A percentile compares a stretch with the other conserved stretches of the same genome.
phyloP scores from a whole-genome alignment of 2,329 filamentous ascomycete genomes.

The Aspergillus ochraceus region DNA sequence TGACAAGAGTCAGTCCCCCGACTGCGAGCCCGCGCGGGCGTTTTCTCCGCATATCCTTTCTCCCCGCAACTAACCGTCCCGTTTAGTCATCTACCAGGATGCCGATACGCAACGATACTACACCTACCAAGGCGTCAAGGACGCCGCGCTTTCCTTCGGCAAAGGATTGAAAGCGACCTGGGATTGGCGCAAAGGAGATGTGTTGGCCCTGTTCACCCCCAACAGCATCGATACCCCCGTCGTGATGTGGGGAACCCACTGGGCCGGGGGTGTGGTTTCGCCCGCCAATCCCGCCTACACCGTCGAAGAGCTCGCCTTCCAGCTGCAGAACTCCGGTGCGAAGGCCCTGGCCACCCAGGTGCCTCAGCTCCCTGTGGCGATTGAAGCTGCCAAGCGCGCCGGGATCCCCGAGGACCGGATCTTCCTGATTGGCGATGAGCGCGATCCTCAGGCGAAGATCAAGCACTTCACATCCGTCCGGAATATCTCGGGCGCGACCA shows the following conservation, averaged over 20 bases:
- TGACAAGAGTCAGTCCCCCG: slow-evolving; percentile 62
- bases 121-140: slow-evolving; percentile 68
- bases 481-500: slow-evolving; percentile 60
- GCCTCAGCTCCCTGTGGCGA: slow-evolving; percentile 63
- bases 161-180: slow-evolving; percentile 72
- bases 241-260: slow-evolving; percentile 74
- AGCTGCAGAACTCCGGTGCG: slow-evolving; percentile 75
- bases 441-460: slow-evolving; percentile 57
- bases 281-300: slow-evolving; percentile 89
- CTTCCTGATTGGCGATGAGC: slow-evolving; percentile 67
- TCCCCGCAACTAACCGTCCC: slow-evolving; percentile 10
- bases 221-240: slow-evolving; percentile 83
- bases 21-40: too few relatives aligned
- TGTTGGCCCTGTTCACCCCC: slow-evolving; percentile 77
- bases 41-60: background rate
- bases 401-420: slow-evolving; percentile 72
- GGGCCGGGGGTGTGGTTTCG: slow-evolving; percentile 79
- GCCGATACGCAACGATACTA: slow-evolving; percentile 68
- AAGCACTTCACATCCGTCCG: slow-evolving; percentile 73
- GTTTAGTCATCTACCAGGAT: slow-evolving; percentile 75
- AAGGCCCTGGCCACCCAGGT: slow-evolving; percentile 74
- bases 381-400: slow-evolving; percentile 66
- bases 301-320: slow-evolving; percentile 76
- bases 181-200: slow-evolving; percentile 80
- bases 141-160: slow-evolving; percentile 71